Conservation (phyloP, 2,329 filamentous ascomycete species). For the Colletotrichum sojae region DNA sequence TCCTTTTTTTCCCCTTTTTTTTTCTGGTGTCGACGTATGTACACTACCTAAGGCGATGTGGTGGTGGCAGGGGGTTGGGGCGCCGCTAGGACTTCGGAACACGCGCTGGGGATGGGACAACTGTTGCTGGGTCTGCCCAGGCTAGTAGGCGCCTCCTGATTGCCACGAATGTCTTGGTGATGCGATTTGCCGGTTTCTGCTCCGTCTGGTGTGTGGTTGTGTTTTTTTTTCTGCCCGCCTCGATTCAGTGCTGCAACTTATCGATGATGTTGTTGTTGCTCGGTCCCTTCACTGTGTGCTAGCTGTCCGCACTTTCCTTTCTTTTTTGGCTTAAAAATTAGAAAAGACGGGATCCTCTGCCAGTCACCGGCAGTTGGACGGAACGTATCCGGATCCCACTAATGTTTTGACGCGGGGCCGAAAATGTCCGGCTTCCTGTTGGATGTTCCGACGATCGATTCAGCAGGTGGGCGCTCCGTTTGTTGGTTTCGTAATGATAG, state of each 20-base stretch:
- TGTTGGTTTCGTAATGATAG: slow-evolving; percentile 29
- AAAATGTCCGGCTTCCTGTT: neutral
- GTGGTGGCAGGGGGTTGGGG: slow-evolving; percentile 27
- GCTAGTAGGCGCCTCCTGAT: slow-evolving; percentile 23
- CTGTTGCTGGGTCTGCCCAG: slow-evolving; percentile 25
- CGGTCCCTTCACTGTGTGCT: slow-evolving; percentile 15
- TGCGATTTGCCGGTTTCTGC: slow-evolving; percentile 34
- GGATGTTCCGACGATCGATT: neutral
- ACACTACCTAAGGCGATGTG: neutral
- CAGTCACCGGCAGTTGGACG: slow-evolving; percentile 20
- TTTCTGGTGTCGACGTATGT: neutral
- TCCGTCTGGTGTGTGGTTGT: slow-evolving; percentile 24
- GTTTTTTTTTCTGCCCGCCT: slow-evolving; percentile 4
- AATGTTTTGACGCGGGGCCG: neutral
- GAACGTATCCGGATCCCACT: neutral
- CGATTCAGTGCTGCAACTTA: slow-evolving; percentile 8
- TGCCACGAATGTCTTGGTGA: slow-evolving; percentile 32
- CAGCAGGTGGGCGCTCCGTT: neutral
- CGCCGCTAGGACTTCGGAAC: slow-evolving; percentile 7
- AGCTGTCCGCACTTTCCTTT: neutral
- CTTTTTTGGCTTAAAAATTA: neutral
- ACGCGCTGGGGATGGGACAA: slow-evolving; percentile 3
- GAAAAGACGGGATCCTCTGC: neutral
- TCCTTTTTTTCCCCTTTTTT: neutral
- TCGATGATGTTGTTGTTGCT: slow-evolving; percentile 10